Percentiles rank a stretch among this genome's conserved stretches.
These are phyloP conservation scores for Postia placenta DNA, from an alignment of 768 basidiomycete genomes.

Conservation along the genomic window DNA sequence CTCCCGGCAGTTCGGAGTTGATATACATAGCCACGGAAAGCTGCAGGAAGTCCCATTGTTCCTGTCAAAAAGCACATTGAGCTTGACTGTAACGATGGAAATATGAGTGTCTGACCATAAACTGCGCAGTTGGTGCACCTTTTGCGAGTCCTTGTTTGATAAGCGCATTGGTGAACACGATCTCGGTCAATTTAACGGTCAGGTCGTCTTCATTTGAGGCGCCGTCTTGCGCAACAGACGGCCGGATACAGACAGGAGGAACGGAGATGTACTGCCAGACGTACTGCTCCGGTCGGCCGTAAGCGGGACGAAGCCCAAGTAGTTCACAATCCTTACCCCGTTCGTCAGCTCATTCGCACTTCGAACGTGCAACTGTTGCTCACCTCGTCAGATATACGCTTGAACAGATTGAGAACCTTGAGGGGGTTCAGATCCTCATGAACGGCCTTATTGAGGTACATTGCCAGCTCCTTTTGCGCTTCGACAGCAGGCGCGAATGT, in stretches of 20 bases:
- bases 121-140: slow-evolving; percentile 81
- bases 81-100: slow-evolving; percentile 7
- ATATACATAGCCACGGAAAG: slow-evolving; percentile 95
- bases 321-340: slow-evolving; percentile 82
- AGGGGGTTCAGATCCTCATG: slow-evolving; percentile 93
- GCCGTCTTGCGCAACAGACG: slow-evolving; percentile 95
- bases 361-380: slow-evolving; percentile 6
- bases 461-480: slow-evolving; percentile 79
- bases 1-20: slow-evolving; percentile 94
- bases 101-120: slow-evolving; percentile 55
- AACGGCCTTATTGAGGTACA: slow-evolving; percentile 81
- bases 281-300: slow-evolving; percentile 93
- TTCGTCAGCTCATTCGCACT: background rate
- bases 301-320: slow-evolving; percentile 80
- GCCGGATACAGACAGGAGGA: slow-evolving; percentile 95
- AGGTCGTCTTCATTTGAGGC: slow-evolving; percentile 98
- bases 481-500: slow-evolving; percentile 79
- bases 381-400: slow-evolving; percentile 88
- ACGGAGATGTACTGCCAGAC: slow-evolving; percentile 99
- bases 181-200: slow-evolving; percentile 95
- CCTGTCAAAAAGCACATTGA: slow-evolving; percentile 39
- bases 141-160: slow-evolving; percentile 87
- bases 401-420: slow-evolving; percentile 89
- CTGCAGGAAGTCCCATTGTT: slow-evolving; percentile 98
- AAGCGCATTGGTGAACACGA: slow-evolving; percentile 88